phyloP scores from a whole-genome alignment of 2,329 filamentous ascomycete genomes.

The Orbilia quercus region DNA sequence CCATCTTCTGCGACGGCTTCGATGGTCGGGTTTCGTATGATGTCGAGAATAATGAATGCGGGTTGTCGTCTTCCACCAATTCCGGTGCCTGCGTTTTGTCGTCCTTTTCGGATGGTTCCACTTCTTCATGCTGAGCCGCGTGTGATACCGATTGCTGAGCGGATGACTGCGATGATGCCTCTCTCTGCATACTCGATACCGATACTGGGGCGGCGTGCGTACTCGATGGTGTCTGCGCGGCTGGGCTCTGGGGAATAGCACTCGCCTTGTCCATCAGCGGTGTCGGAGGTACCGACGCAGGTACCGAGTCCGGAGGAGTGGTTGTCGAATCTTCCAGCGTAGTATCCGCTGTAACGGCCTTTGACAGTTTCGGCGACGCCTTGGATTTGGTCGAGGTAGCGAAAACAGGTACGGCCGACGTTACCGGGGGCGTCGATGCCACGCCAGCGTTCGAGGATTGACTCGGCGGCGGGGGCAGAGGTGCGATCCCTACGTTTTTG shows the following conservation, averaged over 20 bases:
- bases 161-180: constrained; percentile 50
- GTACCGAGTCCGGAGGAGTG: constrained; percentile 51
- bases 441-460: constrained; percentile 60
- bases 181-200: constrained; percentile 54
- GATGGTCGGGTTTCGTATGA: constrained; percentile 53
- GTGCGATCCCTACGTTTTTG: constrained; percentile 91
- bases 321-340: constrained; percentile 50
- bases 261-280: constrained; percentile 66
- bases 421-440: constrained; percentile 44
- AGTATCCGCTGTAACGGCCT: constrained; percentile 65
- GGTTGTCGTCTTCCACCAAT: constrained; percentile 46
- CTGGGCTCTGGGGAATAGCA: constrained; percentile 61
- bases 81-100: constrained; percentile 31
- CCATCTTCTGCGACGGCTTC: constrained; percentile 45
- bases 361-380: constrained; percentile 66
- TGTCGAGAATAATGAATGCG: constrained; percentile 49
- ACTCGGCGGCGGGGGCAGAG: constrained; percentile 88
- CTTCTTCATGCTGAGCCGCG: constrained; percentile 36
- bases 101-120: constrained; percentile 31
- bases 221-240: constrained; percentile 52
- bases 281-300: constrained; percentile 62
- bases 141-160: constrained; percentile 48
- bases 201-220: constrained; percentile 55
- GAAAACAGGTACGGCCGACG: constrained; percentile 30
- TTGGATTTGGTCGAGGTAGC: constrained; percentile 60